phyloP scores from a whole-genome alignment of 2,329 filamentous ascomycete genomes.

The Blumeriella jaapii region DNA sequence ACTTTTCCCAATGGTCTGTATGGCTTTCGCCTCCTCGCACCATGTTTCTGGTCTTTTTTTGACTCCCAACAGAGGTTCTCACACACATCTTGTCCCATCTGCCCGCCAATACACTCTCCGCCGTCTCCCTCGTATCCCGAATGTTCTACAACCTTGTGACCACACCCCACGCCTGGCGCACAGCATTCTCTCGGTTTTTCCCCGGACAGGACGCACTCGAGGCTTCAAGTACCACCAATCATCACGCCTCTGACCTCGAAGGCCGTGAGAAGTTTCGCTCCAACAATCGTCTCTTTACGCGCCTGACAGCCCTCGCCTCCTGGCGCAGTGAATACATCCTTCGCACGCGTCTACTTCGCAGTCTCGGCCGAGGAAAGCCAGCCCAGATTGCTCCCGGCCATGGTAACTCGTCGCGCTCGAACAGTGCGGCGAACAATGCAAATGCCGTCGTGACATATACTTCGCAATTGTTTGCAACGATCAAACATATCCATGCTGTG shows the following conservation, averaged over 20 bases:
- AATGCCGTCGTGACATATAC: slow-evolving; percentile 75
- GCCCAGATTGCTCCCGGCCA: slow-evolving; percentile 40
- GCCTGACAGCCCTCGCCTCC: slow-evolving; percentile 72
- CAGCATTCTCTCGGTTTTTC: slow-evolving; percentile 85
- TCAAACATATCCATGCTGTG: slow-evolving; percentile 69
- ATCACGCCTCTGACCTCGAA: slow-evolving; percentile 34
- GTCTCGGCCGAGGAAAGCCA: slow-evolving; percentile 72
- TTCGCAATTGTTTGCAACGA: slow-evolving; percentile 66
- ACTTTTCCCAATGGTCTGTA: slow-evolving; percentile 69
- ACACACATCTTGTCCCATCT: slow-evolving; percentile 87
- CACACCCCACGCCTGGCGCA: slow-evolving; percentile 85
- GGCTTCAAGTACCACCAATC: slow-evolving; percentile 28
- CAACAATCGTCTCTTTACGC: slow-evolving; percentile 68
- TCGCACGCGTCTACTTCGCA: slow-evolving; percentile 72
- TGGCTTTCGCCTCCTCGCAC: background rate
- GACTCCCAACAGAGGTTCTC: slow-evolving; percentile 59
- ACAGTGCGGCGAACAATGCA: slow-evolving; percentile 42
- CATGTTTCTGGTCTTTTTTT: slow-evolving; percentile 16
- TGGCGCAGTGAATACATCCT: slow-evolving; percentile 96
- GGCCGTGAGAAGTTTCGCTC: slow-evolving; percentile 47
- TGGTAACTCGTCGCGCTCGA: slow-evolving; percentile 39
- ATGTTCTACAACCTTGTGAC: slow-evolving; percentile 81
- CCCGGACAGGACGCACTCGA: slow-evolving; percentile 56
- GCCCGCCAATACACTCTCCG: slow-evolving; percentile 70
- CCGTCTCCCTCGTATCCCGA: slow-evolving; percentile 75